Evolutionary conservation across 2,329 filamentous ascomycete genomes (phyloP).

Genomic region (Raffaelea arxii): DNA sequence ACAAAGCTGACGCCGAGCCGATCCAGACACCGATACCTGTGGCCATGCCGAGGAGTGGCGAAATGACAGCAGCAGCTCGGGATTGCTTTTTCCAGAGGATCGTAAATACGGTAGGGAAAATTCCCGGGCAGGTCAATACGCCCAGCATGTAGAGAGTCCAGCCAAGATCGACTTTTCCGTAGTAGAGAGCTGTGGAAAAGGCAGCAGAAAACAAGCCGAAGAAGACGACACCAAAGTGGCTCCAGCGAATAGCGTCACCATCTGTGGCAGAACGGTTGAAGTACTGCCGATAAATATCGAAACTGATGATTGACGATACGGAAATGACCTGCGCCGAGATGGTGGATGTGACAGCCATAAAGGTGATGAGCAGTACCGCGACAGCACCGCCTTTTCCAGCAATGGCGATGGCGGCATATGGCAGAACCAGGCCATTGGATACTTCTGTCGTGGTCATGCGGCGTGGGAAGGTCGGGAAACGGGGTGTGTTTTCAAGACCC

Average conservation of each 20-base stretch:
- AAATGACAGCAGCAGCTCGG: constrained; percentile 36
- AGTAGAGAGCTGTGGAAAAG: constrained; percentile 42
- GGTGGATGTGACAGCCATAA: constrained; percentile 64
- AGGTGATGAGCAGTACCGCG: constrained; percentile 57
- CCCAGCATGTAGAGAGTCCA: constrained; percentile 48
- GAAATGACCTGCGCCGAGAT: constrained; percentile 43
- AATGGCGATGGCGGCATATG: constrained; percentile 52
- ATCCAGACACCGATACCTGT: constrained; percentile 45
- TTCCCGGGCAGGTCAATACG: constrained; percentile 41
- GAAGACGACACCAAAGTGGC: constrained; percentile 41
- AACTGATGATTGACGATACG: constrained; percentile 42
- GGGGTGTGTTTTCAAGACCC: constrained; percentile 17
- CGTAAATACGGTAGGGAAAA: constrained; percentile 42
- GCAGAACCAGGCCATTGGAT: constrained; percentile 20
- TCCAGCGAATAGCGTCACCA: constrained; percentile 38
- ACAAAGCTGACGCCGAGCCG: constrained; percentile 32
- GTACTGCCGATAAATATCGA: constrained; percentile 43
- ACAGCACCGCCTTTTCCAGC: constrained; percentile 61
- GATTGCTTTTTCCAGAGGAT: constrained; percentile 42
- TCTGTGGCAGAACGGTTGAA: constrained; percentile 35
- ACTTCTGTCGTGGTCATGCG: constrained; percentile 18
- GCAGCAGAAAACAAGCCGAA: constrained; percentile 40
- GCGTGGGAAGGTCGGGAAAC: constrained; percentile 21
- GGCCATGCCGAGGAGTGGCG: constrained; percentile 38
- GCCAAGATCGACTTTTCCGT: constrained; percentile 41